These are phyloP conservation scores for Starmerella khaoyaiensis DNA, from an alignment of 805 yeast species.

Conservation along the genomic window DNA sequence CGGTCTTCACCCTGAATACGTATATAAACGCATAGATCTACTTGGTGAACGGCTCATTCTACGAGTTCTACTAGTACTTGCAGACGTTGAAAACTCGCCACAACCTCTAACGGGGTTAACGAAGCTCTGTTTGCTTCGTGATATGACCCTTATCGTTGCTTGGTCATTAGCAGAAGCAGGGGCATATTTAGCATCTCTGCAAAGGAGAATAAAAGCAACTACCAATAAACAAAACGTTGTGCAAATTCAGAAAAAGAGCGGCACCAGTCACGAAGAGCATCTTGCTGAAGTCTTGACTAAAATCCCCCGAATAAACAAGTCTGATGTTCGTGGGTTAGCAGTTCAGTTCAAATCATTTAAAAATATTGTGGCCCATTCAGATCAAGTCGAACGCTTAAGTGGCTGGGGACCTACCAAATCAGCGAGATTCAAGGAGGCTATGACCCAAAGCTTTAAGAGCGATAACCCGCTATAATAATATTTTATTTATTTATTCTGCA, in stretches of 20 bases:
- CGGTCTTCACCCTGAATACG: constrained; percentile 32
- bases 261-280: constrained; percentile 24
- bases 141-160: constrained; percentile 28
- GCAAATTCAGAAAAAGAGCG: constrained; percentile 14
- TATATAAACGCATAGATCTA: constrained; percentile 27
- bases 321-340: constrained; percentile 28
- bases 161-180: constrained; percentile 32
- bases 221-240: constrained; percentile 22
- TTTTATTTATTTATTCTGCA: too few relatives aligned
- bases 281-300: constrained; percentile 27
- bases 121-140: constrained; percentile 24
- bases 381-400: constrained; percentile 19
- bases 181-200: constrained; percentile 27
- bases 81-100: constrained; percentile 30
- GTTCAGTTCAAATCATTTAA: constrained; percentile 26
- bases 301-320: constrained; percentile 30
- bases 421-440: constrained; percentile 20
- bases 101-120: constrained; percentile 28
- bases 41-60: constrained; percentile 26
- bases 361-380: constrained; percentile 24
- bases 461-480: constrained; percentile 11
- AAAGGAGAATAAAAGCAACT: constrained; percentile 24
- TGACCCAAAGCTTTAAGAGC: constrained; percentile 22
- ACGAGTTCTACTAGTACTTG: constrained; percentile 29
- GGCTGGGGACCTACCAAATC: constrained; percentile 30